Evolutionary conservation across 148 eudicot species (phyloP).

Genomic region (Arctostaphylos glauca): DNA sequence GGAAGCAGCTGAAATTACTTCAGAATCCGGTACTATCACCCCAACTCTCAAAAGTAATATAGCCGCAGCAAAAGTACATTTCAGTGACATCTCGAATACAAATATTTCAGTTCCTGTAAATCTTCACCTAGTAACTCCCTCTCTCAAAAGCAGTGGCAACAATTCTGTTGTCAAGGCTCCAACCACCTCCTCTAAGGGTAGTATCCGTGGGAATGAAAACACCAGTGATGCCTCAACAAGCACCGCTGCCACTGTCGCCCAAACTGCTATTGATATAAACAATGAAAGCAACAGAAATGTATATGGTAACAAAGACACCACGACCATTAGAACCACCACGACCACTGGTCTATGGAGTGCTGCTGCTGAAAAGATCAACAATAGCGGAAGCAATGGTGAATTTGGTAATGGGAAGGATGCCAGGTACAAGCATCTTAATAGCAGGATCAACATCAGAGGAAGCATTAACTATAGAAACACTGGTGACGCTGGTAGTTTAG

Average conservation of each 20-base stretch:
- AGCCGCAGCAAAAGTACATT: not conserved
- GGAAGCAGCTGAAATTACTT: constrained; percentile 35
- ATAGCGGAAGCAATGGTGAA: not conserved
- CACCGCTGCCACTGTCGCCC: not conserved
- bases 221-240: not conserved
- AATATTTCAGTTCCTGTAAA: constrained; percentile 7
- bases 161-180: not conserved
- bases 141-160: not conserved
- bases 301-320: not conserved
- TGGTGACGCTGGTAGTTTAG: constrained; percentile 4
- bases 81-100: not conserved
- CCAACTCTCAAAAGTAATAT: not conserved
- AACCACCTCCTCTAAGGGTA: not conserved
- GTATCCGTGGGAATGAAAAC: not conserved
- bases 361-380: not conserved
- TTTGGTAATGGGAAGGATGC: not conserved
- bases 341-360: not conserved
- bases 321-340: not conserved
- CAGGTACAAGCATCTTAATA: not conserved
- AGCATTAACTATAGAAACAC: constrained; percentile 9
- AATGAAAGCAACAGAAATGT: not conserved
- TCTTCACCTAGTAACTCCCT: constrained; percentile 18
- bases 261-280: not conserved
- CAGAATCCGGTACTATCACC: not conserved
- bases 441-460: constrained; percentile 9